phyloP scores from a whole-genome alignment of 768 basidiomycete genomes.

The Tylopilus intermedius region DNA sequence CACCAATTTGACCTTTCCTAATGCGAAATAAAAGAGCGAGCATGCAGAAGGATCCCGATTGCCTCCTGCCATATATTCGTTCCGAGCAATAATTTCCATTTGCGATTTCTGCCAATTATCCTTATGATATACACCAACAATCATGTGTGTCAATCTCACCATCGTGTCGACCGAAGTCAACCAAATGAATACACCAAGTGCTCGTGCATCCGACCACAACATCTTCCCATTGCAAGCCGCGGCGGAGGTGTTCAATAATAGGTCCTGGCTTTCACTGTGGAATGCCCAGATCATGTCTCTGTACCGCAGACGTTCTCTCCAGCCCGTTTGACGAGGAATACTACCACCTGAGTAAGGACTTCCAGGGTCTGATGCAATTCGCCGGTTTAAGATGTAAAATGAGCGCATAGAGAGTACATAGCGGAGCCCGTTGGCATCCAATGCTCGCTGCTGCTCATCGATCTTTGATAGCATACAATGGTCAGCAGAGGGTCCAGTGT shows the following conservation, averaged over 20 bases:
- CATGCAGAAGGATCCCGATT: conserved; percentile 84
- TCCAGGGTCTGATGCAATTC: conserved; percentile 44
- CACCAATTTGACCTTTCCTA: conserved; percentile 88
- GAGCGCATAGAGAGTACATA: conserved; percentile 92
- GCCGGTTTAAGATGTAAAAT: conserved; percentile 78
- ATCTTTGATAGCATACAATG: conserved; percentile 45
- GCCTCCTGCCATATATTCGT: conserved; percentile 87
- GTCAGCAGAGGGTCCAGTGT: neutral
- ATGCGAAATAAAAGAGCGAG: conserved; percentile 90
- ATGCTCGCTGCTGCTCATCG: conserved; percentile 83
- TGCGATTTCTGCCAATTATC: conserved; percentile 58
- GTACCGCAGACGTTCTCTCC: conserved; percentile 77
- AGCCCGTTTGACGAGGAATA: conserved; percentile 45
- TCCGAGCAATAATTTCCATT: conserved; percentile 84
- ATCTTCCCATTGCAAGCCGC: conserved; percentile 79
- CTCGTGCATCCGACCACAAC: conserved; percentile 84
- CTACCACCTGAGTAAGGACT: conserved; percentile 42
- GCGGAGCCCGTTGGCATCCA: conserved; percentile 88
- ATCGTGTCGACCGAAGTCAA: conserved; percentile 70
- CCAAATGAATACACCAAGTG: conserved; percentile 87
- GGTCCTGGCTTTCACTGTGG: conserved; percentile 89
- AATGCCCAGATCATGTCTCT: conserved; percentile 97
- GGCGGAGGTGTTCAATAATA: conserved; percentile 67
- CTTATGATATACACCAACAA: neutral
- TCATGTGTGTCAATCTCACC: conserved; percentile 43